Evolutionary conservation across 345 rosid species (phyloP).

Genomic region (Citrus unshiu): DNA sequence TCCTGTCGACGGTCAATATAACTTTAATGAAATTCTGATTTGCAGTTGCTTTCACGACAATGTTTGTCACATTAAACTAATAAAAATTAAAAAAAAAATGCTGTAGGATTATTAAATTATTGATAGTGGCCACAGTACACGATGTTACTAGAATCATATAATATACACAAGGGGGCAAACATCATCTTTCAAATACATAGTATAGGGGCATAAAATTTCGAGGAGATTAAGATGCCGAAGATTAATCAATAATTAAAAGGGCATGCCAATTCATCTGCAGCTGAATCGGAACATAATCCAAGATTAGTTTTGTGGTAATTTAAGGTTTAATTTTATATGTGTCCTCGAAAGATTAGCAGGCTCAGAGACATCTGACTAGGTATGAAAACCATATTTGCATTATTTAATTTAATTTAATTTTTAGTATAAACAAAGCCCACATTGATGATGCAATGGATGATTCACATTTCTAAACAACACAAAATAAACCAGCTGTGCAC

Average conservation of each 20-base stretch:
- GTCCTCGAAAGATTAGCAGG: background rate
- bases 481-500: constrained; percentile 4
- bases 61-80: background rate
- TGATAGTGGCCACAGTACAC: constrained; percentile 17
- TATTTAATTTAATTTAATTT: background rate
- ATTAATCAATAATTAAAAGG: constrained; percentile 6
- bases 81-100: too few relatives aligned
- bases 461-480: constrained; percentile 17
- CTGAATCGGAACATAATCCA: constrained; percentile 23
- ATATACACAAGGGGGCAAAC: constrained; percentile 21
- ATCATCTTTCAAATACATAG: background rate
- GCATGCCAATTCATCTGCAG: constrained; percentile 6
- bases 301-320: constrained; percentile 9
- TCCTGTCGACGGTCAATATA: background rate
- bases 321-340: background rate
- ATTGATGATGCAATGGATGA: constrained; percentile 13
- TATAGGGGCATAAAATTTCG: constrained; percentile 20
- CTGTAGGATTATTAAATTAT: background rate
- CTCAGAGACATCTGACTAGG: constrained; percentile 19
- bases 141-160: background rate
- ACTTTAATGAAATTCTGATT: background rate
- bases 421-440: constrained; percentile 14
- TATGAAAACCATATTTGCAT: constrained; percentile 4
- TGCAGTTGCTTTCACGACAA: constrained; percentile 1
- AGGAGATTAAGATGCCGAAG: constrained; percentile 46